These are phyloP conservation scores for Colletotrichum sp. DNA, from an alignment of 2,329 filamentous ascomycete genomes.

Conservation along the genomic window DNA sequence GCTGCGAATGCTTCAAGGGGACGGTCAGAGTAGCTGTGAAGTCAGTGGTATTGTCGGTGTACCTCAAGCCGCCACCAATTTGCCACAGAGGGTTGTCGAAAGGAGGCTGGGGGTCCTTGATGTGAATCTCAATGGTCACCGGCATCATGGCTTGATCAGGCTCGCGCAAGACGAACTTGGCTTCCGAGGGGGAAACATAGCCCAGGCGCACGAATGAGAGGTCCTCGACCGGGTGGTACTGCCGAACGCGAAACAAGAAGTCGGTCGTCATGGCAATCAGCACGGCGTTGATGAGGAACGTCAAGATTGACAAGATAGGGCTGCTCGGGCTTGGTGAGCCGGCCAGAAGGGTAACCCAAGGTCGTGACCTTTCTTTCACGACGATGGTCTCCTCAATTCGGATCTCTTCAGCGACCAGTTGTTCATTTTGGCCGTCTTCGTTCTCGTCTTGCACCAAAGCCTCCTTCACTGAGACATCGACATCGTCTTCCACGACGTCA, in stretches of 20 bases:
- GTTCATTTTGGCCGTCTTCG: constrained; percentile 32
- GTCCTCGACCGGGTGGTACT: constrained; percentile 73
- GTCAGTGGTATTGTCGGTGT: constrained; percentile 78
- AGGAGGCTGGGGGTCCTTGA: constrained; percentile 53
- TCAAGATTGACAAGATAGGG: constrained; percentile 66
- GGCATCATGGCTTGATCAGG: constrained; percentile 78
- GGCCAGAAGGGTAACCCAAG: constrained; percentile 70
- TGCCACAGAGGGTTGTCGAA: constrained; percentile 69
- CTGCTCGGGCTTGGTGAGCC: constrained; percentile 79
- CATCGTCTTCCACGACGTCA: constrained; percentile 63
- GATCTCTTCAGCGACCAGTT: constrained; percentile 53
- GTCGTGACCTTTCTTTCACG: constrained; percentile 59
- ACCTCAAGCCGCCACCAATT: constrained; percentile 64
- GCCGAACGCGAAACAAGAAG: constrained; percentile 74
- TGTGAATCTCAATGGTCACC: constrained; percentile 70
- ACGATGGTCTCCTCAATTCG: constrained; percentile 67
- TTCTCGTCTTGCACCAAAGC: constrained; percentile 38
- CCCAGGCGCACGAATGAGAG: constrained; percentile 87
- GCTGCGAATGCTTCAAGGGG: constrained; percentile 65
- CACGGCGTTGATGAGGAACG: constrained; percentile 73
- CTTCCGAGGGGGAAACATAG: constrained; percentile 80
- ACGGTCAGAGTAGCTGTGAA: constrained; percentile 77
- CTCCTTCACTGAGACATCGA: constrained; percentile 60
- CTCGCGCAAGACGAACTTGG: constrained; percentile 84
- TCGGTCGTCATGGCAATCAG: constrained; percentile 76